Conservation (phyloP, 2,329 filamentous ascomycete species). For the Botrytis byssoidea region DNA sequence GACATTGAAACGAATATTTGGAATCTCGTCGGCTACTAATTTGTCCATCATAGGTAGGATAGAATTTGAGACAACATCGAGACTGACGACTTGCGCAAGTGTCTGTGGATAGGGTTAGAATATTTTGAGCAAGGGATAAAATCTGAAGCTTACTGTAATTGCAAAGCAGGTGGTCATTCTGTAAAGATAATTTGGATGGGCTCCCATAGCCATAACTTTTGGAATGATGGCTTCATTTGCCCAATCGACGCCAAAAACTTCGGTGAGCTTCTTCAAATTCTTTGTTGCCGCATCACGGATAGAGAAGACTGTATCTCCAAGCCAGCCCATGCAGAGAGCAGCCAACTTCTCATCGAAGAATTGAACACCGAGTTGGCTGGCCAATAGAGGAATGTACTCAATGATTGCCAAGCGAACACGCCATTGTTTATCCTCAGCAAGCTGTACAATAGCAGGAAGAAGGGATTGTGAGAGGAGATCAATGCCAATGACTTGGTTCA, state of each 20-base stretch:
- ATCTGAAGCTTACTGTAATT: slow-evolving; percentile 73
- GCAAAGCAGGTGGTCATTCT: slow-evolving; percentile 99
- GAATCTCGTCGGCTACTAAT: slow-evolving; percentile 90
- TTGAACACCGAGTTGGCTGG: slow-evolving; percentile 90
- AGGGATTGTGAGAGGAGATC: slow-evolving; percentile 95
- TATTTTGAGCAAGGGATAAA: background rate
- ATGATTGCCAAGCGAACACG: slow-evolving; percentile 96
- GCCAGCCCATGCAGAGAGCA: slow-evolving; percentile 95
- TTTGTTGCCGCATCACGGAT: slow-evolving; percentile 96
- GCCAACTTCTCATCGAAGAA: slow-evolving; percentile 99
- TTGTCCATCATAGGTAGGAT: slow-evolving; percentile 96
- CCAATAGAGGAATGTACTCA: slow-evolving; percentile 96
- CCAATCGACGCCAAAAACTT: slow-evolving; percentile 98
- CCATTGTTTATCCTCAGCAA: slow-evolving; percentile 99
- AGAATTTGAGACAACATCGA: slow-evolving; percentile 88
- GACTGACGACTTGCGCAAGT: slow-evolving; percentile 84
- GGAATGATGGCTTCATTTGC: slow-evolving; percentile 95
- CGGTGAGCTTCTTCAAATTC: slow-evolving; percentile 96
- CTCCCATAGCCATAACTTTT: slow-evolving; percentile 97
- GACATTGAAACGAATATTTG: slow-evolving; percentile 99
- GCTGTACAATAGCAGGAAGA: slow-evolving; percentile 92
- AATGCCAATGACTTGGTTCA: slow-evolving; percentile 98
- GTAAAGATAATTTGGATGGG: slow-evolving; percentile 98
- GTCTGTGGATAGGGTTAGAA: slow-evolving; percentile 57
- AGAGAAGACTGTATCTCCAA: slow-evolving; percentile 97